These are phyloP conservation scores for Heliocybe sulcata DNA, from an alignment of 1,284 basidiomycete genomes.

Conservation along the genomic window DNA sequence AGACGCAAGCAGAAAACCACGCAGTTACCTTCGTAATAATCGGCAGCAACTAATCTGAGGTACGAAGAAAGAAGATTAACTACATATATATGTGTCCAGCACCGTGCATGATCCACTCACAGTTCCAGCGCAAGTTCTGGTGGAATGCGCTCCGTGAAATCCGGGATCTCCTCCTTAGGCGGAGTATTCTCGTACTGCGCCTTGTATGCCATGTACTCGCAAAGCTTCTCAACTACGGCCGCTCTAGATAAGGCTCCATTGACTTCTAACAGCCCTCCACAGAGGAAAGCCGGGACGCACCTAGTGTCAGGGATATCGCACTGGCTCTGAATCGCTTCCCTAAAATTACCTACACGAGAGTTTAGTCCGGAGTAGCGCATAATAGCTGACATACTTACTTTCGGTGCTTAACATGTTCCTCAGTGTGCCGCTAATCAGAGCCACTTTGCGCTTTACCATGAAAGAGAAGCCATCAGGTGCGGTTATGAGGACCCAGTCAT, in stretches of 20 bases:
- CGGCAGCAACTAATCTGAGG: conserved; percentile 58
- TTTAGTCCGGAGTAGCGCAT: conserved; percentile 2
- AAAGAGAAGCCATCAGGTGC: conserved; percentile 58
- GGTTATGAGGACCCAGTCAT: conserved; percentile 58
- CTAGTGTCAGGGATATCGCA: conserved; percentile 37
- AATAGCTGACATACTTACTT: conserved; percentile 16
- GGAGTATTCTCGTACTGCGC: conserved; percentile 52
- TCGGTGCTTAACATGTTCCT: conserved; percentile 34
- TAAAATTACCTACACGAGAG: conserved; percentile 33
- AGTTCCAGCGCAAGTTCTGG: conserved; percentile 80
- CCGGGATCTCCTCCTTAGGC: conserved; percentile 67
- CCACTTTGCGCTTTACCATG: conserved; percentile 49
- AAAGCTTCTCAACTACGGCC: conserved; percentile 73
- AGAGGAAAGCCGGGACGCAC: conserved; percentile 18
- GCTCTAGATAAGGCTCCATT: conserved; percentile 35
- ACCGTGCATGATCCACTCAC: conserved; percentile 38
- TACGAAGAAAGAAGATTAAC: conserved; percentile 5
- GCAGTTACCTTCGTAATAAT: conserved; percentile 61
- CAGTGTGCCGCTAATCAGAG: conserved; percentile 49
- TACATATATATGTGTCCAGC: neutral
- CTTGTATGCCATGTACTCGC: conserved; percentile 80
- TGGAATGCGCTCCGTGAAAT: conserved; percentile 70
- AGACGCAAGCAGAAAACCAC: neutral
- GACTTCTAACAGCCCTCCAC: neutral
- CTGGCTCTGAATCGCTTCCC: conserved; percentile 40